These are phyloP conservation scores for Huiozyma sinensis DNA, from an alignment of 805 yeast species.

Conservation along the genomic window DNA sequence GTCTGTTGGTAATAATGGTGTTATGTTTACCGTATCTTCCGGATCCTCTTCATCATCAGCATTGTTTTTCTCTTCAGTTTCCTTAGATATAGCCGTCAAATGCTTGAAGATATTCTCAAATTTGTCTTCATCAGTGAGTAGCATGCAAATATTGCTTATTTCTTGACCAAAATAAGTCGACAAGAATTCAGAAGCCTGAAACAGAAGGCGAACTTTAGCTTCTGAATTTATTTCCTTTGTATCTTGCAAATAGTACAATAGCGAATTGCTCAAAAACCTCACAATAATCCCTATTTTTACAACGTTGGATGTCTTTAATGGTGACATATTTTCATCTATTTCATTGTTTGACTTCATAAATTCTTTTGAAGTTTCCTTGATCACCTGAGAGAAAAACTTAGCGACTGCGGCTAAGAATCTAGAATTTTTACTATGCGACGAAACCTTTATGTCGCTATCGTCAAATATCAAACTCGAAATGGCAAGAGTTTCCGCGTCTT, in stretches of 20 bases:
- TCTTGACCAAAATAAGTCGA: constrained; percentile 18
- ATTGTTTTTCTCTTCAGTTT: constrained; percentile 1
- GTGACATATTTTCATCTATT: constrained; percentile 9
- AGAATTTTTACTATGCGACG: constrained; percentile 25
- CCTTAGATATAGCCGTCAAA: constrained; percentile 2
- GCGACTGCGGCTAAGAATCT: constrained; percentile 38
- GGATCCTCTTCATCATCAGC: constrained; percentile 7
- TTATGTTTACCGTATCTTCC: constrained; percentile 1
- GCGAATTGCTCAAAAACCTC: constrained; percentile 18
- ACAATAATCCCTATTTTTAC: constrained; percentile 19
- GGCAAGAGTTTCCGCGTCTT: constrained; percentile 41
- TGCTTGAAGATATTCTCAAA: constrained; percentile 6
- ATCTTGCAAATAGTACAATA: constrained; percentile 10
- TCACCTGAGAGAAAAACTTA: constrained; percentile 40
- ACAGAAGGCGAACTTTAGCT: constrained; percentile 10
- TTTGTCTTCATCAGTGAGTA: constrained; percentile 18
- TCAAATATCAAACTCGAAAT: constrained; percentile 36
- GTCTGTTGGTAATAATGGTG: constrained; percentile 17
- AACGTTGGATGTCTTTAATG: constrained; percentile 9
- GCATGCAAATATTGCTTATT: constrained; percentile 16
- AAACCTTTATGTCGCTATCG: constrained; percentile 25
- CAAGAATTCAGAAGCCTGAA: constrained; percentile 27
- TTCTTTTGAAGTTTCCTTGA: constrained; percentile 31
- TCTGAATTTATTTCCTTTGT: constrained; percentile 5
- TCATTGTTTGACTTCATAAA: constrained; percentile 26